phyloP scores from a whole-genome alignment of 139 green algal species.

The Astrephomene gubernaculifera region DNA sequence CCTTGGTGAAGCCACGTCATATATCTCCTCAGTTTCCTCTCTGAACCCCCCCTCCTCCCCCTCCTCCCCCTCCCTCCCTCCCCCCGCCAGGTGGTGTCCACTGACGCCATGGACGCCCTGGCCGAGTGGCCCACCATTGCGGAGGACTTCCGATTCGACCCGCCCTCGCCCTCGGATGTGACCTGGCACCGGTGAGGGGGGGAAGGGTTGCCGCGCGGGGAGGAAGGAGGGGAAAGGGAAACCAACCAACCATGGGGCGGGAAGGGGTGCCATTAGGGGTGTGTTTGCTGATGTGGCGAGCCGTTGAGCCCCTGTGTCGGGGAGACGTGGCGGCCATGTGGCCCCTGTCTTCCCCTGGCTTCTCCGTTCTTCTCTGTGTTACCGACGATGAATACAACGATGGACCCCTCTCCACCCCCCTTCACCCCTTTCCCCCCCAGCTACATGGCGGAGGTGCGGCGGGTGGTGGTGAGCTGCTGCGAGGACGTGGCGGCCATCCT shows the following conservation, averaged over 20 bases:
- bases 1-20: no score
- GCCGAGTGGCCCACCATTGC: constrained; percentile 65
- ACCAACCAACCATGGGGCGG: no score
- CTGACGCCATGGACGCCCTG: constrained; percentile 66
- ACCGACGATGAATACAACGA: no score
- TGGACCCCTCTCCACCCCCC: background rate
- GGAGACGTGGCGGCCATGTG: no score
- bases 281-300: no score
- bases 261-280: no score
- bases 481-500: constrained; percentile 64
- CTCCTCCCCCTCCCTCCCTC: background rate
- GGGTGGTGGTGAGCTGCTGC: constrained; percentile 60
- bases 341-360: no score
- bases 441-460: constrained; percentile 67
- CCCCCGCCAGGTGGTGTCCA: constrained; percentile 57
- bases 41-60: background rate
- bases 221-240: no score
- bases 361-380: no score
- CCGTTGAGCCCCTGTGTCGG: no score
- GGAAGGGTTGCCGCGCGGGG: no score
- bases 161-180: constrained; percentile 59
- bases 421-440: constrained; percentile 19
- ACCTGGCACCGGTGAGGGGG: constrained; percentile 69
- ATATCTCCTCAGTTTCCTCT: background rate
- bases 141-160: constrained; percentile 72